Base-by-base conservation (phyloP, 495 filamentous ascomycete genomes). In the Hypomontagnella monticulosa region DNA sequence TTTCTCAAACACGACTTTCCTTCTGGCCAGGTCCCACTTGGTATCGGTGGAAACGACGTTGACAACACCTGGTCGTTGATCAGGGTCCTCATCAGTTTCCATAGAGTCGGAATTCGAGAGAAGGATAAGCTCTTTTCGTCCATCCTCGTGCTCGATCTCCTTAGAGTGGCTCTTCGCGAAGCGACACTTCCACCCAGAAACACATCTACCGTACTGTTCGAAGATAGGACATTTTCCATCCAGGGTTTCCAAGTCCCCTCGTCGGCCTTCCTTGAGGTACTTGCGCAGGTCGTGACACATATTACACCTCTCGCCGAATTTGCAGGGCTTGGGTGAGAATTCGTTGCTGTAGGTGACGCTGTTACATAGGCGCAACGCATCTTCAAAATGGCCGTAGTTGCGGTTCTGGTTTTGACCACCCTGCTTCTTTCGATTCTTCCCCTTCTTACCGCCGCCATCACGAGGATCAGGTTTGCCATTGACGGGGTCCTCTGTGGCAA, bases 111-210 rank as follows among this genome's bases (percentile, higher is more conserved):
- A 60, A 44, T 76, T 77, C 11, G 73, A 77, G 34, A 90, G 66
- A 34, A 97, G 83, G 7, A 93, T 78, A 34, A 99, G 79, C 75
- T 98, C 94, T 55, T 89, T 91, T 57, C 84, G 83, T 5, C 92
- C 93, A 73, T 95, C 93, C 44, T 85, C 85, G 4, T 78, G 85
- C 49, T 88, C 84, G 20, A 90, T 74, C 75, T 97, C 92, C 49
- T 86, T 81, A 61, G 89, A 91, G 74, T 99, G 95, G 36, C 90
- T 92, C 49, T 81, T 81, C 12, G 91, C 88, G 70, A 96, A 93
- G 10, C 94, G 91, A 73, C 95, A 99, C 70, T 90, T 96, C 93
- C 93, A 99, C 1, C 95, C 95, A 12, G 87, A 84, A 50, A 79
- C 76, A 69, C 95, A 99, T 65, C 80, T 85, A 32, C 95, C 96